Conservation (phyloP, 495 filamentous ascomycete genomes). For the Bryoglossum gracile region DNA sequence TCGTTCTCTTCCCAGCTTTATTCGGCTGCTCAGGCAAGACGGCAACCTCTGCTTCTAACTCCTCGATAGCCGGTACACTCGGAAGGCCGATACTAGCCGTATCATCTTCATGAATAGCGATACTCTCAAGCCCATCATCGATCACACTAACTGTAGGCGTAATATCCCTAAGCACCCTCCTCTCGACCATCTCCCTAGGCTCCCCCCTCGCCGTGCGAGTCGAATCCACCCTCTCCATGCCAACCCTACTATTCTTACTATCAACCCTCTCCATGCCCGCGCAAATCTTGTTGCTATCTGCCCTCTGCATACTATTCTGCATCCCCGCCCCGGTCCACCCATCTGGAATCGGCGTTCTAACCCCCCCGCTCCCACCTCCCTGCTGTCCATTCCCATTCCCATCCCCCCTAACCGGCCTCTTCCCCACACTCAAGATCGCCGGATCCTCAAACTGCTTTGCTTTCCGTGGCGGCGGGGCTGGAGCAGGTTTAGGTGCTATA, state of each 20-base stretch:
- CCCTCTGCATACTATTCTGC: not conserved
- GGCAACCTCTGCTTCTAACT: conserved; percentile 5
- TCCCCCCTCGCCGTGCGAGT: conserved; percentile 6
- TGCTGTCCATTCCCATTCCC: not conserved
- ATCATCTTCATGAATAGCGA: not conserved
- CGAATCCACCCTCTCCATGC: conserved; percentile 17
- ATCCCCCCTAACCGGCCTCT: conserved; percentile 18
- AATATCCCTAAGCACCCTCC: conserved; percentile 3
- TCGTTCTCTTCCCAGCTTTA: conserved; percentile 1
- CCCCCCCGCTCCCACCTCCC: not conserved
- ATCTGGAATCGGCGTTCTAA: not conserved
- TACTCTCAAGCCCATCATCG: conserved; percentile 1
- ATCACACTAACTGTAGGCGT: conserved; percentile 11
- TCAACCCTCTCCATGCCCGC: conserved; percentile 15
- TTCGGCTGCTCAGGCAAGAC: conserved; percentile 29
- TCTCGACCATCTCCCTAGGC: conserved; percentile 4
- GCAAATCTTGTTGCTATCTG: conserved; percentile 3
- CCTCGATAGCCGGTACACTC: conserved; percentile 3
- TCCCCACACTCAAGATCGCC: conserved; percentile 45
- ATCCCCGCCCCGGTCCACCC: not conserved
- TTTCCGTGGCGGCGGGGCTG: conserved; percentile 1
- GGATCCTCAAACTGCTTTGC: conserved; percentile 41
- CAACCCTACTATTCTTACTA: not conserved
- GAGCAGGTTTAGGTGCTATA: conserved; percentile 1
- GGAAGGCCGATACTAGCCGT: not conserved